Conservation (phyloP, 169 alveolate species). For the Plasmodium gallinaceum region DNA sequence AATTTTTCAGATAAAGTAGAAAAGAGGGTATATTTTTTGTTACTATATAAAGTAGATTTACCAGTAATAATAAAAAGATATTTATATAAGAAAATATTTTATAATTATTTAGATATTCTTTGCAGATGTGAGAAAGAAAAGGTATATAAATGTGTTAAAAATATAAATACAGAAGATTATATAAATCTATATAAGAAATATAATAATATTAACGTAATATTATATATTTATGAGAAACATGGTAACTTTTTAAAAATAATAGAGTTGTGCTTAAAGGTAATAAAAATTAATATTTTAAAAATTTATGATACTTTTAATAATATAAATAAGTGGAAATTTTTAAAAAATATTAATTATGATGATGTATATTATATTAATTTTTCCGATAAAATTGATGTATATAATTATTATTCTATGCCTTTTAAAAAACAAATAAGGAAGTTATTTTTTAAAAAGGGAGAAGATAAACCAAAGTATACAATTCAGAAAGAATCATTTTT, state of each 20-base stretch:
- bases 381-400: slow-evolving; percentile 13
- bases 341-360: slow-evolving; percentile 23
- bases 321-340: slow-evolving; percentile 7
- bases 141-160: slow-evolving; percentile 35
- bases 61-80: slow-evolving; percentile 26
- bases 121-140: slow-evolving; percentile 24
- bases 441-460: not conserved
- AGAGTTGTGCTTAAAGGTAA: slow-evolving; percentile 22
- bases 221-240: slow-evolving; percentile 23
- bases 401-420: slow-evolving; percentile 28
- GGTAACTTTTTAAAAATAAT: slow-evolving; percentile 27
- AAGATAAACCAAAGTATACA: not conserved
- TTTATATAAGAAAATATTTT: slow-evolving; percentile 11
- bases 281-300: slow-evolving; percentile 30
- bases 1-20: slow-evolving; percentile 12
- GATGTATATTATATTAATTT: slow-evolving; percentile 29
- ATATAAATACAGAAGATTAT: not conserved
- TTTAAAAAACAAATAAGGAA: slow-evolving; percentile 17
- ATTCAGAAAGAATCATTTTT: slow-evolving; percentile 4
- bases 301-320: not conserved
- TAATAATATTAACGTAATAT: slow-evolving; percentile 18
- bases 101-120: slow-evolving; percentile 2
- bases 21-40: slow-evolving; percentile 17
- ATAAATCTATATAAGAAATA: not conserved
- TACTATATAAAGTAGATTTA: slow-evolving; percentile 15